Conservation (phyloP, 805 yeast genomes). For the Wickerhamiella siamensis region DNA sequence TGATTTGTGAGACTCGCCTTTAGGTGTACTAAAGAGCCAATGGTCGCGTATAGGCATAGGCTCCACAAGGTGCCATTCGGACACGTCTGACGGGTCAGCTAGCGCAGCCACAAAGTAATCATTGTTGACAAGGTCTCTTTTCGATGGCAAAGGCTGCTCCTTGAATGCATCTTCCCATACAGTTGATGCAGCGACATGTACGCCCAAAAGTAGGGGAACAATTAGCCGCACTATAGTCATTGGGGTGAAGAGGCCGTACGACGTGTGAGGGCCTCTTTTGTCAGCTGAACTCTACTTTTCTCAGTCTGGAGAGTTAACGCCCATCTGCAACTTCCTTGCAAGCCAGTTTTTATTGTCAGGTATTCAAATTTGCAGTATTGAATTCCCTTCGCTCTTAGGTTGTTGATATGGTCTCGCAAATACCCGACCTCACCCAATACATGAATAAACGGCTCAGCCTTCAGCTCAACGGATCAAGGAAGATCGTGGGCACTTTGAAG, state of each 20-base stretch:
- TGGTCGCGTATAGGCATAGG: slow-evolving; percentile 19
- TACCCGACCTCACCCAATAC: slow-evolving; percentile 37
- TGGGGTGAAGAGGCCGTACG: no score
- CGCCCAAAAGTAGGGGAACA: slow-evolving; percentile 1
- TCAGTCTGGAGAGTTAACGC: no score
- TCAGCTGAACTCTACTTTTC: neutral
- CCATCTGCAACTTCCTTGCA: no score
- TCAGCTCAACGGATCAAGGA: slow-evolving; percentile 65
- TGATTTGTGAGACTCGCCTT: neutral
- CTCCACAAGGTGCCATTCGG: slow-evolving; percentile 14
- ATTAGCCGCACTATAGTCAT: no score
- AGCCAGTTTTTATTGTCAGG: no score
- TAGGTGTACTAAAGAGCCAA: slow-evolving; percentile 16
- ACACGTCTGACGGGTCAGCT: slow-evolving; percentile 9
- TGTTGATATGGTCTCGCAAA: neutral
- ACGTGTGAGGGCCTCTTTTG: neutral
- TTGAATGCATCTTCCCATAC: slow-evolving; percentile 14
- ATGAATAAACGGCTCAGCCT: slow-evolving; percentile 63
- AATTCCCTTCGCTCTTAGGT: neutral
- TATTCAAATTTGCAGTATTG: no score
- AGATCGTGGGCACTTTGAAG: slow-evolving; percentile 62
- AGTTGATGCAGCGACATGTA: slow-evolving; percentile 1
- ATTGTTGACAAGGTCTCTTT: slow-evolving; percentile 8
- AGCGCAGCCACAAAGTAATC: slow-evolving; percentile 16
- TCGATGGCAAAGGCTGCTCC: slow-evolving; percentile 14